Conservation (phyloP, 148 eudicot species). For the Amaranthus palmeri region DNA sequence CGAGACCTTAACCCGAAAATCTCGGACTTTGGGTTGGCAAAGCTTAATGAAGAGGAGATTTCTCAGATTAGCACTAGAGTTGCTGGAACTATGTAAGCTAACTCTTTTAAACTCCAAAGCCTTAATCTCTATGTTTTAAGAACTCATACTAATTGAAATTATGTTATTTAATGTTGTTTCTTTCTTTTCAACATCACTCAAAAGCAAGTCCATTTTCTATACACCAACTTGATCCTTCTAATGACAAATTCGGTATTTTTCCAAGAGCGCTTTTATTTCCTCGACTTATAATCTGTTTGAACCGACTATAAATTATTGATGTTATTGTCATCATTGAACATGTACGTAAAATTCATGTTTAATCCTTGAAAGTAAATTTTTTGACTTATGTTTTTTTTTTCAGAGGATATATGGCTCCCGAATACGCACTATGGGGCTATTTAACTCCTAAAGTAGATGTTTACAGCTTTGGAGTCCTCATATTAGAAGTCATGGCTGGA, state of each 20-base stretch:
- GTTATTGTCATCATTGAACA: too few relatives aligned
- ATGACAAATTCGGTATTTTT: too few relatives aligned
- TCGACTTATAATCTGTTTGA: too few relatives aligned
- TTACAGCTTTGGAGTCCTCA: conserved; percentile 58
- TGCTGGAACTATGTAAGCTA: conserved; percentile 20
- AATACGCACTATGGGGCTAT: conserved; percentile 60
- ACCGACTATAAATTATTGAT: too few relatives aligned
- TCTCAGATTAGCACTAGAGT: conserved; percentile 19
- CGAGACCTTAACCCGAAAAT: conserved; percentile 12
- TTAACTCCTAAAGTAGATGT: conserved; percentile 62
- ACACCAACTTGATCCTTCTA: too few relatives aligned
- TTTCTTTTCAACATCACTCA: too few relatives aligned
- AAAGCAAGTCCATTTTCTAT: too few relatives aligned
- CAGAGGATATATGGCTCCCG: conserved; percentile 74
- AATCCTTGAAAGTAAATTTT: too few relatives aligned
- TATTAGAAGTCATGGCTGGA: conserved; percentile 53
- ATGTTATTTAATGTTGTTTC: too few relatives aligned
- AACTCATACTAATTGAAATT: background rate
- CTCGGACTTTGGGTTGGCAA: conserved; percentile 23
- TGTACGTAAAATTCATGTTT: too few relatives aligned
- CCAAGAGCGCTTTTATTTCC: background rate
- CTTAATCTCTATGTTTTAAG: background rate
- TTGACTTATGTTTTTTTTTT: background rate
- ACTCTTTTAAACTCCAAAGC: background rate
- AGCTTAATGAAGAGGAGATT: conserved; percentile 11